Evolutionary conservation across 441 rosid species (phyloP).

Genomic region (Flueggea neowawraea): DNA sequence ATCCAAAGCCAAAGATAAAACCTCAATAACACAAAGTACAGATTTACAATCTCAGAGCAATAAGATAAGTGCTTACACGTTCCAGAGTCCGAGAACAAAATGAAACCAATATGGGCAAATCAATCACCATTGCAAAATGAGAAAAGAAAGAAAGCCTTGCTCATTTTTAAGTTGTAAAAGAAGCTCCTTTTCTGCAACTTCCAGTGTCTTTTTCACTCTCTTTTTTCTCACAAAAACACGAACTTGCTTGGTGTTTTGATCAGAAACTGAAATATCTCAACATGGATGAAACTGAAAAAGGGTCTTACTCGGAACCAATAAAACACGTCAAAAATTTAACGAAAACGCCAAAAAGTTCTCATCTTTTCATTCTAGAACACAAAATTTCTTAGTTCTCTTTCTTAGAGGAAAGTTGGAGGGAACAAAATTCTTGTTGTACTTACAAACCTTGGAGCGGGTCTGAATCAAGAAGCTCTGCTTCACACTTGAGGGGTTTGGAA

Average conservation of each 20-base stretch:
- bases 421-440: not conserved
- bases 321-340: not conserved
- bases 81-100: too few species aligned
- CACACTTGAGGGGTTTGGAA: constrained; percentile 26
- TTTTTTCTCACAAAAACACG: constrained; percentile 59
- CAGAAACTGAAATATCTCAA: constrained; percentile 20
- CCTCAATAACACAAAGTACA: too few species aligned
- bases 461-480: constrained; percentile 22
- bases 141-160: constrained; percentile 11
- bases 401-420: not conserved
- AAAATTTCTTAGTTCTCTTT: too few species aligned
- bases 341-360: not conserved
- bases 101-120: too few species aligned
- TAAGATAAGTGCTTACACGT: too few species aligned
- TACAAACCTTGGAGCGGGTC: constrained; percentile 17
- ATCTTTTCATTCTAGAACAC: too few species aligned
- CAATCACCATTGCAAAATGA: not conserved
- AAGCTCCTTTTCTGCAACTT: constrained; percentile 21
- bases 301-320: not conserved
- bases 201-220: constrained; percentile 34
- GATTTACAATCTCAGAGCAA: too few species aligned
- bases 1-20: too few species aligned
- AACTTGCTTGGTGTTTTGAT: constrained; percentile 17
- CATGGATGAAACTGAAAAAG: constrained; percentile 3
- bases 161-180: constrained; percentile 17